A percentile compares a stretch with the other conserved stretches of the same genome.
Evolutionary conservation across 331 rosid genomes (phyloP).

Genomic region (Rhamnella rubrinervis): DNA sequence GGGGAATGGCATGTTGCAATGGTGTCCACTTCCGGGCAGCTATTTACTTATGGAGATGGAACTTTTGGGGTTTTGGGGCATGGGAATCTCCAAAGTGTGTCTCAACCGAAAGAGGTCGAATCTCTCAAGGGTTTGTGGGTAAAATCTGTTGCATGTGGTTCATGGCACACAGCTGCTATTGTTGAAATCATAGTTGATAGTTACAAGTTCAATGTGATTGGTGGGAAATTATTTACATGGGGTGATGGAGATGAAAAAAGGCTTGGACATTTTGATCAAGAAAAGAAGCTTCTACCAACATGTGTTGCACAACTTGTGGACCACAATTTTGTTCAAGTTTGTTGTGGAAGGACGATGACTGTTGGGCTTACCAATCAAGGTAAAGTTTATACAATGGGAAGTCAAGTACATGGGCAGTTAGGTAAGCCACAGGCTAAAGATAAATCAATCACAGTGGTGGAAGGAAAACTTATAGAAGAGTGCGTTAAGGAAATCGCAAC

Average conservation of each 20-base stretch:
- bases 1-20: slow-evolving; percentile 91
- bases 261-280: slow-evolving; percentile 68
- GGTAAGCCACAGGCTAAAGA: slow-evolving; percentile 69
- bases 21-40: slow-evolving; percentile 59
- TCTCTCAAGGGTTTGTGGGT: slow-evolving; percentile 60
- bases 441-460: slow-evolving; percentile 47
- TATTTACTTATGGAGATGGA: slow-evolving; percentile 87
- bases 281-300: slow-evolving; percentile 64
- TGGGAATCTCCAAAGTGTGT: slow-evolving; percentile 49
- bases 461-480: slow-evolving; percentile 77
- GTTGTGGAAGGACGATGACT: slow-evolving; percentile 82
- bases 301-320: slow-evolving; percentile 74
- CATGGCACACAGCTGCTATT: slow-evolving; percentile 89
- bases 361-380: slow-evolving; percentile 73
- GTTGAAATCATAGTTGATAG: slow-evolving; percentile 52
- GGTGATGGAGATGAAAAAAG: slow-evolving; percentile 79
- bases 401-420: slow-evolving; percentile 61
- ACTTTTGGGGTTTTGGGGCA: slow-evolving; percentile 93
- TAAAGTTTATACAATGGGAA: slow-evolving; percentile 70
- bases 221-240: slow-evolving; percentile 81
- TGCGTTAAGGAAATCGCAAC: slow-evolving; percentile 62
- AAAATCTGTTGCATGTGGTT: slow-evolving; percentile 81
- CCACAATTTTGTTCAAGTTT: slow-evolving; percentile 72
- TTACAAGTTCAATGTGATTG: slow-evolving; percentile 40
- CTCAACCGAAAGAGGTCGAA: slow-evolving; percentile 77